A percentile compares a stretch with the other conserved stretches of the same genome.
Evolutionary conservation across 2,329 filamentous ascomycete species (phyloP).

Genomic region (Hymenotorrendiella dingleyae): DNA sequence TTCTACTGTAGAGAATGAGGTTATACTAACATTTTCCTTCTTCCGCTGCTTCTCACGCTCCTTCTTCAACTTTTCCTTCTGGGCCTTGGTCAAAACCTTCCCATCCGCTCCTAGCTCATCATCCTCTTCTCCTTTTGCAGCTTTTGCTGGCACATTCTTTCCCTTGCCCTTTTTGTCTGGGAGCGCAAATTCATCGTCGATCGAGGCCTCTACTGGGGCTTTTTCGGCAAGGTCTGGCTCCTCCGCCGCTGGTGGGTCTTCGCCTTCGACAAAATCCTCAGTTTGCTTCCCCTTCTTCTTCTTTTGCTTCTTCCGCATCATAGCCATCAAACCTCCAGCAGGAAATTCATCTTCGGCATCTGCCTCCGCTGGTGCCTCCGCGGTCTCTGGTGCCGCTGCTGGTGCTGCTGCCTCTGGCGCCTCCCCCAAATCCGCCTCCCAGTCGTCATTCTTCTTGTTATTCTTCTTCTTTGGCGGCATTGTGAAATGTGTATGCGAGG

Average conservation of each 20-base stretch:
- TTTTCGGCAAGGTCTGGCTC: constrained; percentile 52
- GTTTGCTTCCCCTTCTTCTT: constrained; percentile 55
- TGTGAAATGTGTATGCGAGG: too few relatives aligned
- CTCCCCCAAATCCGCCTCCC: constrained; percentile 91
- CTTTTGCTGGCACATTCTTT: constrained; percentile 47
- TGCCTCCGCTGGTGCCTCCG: constrained; percentile 41
- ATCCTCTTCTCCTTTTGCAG: constrained; percentile 37
- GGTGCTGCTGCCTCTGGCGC: constrained; percentile 50
- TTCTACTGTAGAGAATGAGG: neutral
- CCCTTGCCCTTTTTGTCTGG: constrained; percentile 69
- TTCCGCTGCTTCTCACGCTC: constrained; percentile 97
- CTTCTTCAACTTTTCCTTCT: constrained; percentile 98
- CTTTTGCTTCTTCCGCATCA: constrained; percentile 78
- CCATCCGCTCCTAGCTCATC: constrained; percentile 52
- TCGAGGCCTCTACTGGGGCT: constrained; percentile 71
- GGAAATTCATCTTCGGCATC: constrained; percentile 45
- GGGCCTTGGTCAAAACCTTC: constrained; percentile 86
- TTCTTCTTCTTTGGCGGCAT: constrained; percentile 98
- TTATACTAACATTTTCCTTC: constrained; percentile 76
- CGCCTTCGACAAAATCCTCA: constrained; percentile 74
- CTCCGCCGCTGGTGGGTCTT: constrained; percentile 44
- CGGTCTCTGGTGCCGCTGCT: constrained; percentile 38
- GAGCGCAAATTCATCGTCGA: constrained; percentile 80
- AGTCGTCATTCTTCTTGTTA: constrained; percentile 84
- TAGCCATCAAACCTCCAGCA: constrained; percentile 64